Percentiles rank a stretch among this genome's conserved stretches.
These are phyloP conservation scores for Geranium incanum DNA, from an alignment of 441 rosid species.

Conservation along the genomic window DNA sequence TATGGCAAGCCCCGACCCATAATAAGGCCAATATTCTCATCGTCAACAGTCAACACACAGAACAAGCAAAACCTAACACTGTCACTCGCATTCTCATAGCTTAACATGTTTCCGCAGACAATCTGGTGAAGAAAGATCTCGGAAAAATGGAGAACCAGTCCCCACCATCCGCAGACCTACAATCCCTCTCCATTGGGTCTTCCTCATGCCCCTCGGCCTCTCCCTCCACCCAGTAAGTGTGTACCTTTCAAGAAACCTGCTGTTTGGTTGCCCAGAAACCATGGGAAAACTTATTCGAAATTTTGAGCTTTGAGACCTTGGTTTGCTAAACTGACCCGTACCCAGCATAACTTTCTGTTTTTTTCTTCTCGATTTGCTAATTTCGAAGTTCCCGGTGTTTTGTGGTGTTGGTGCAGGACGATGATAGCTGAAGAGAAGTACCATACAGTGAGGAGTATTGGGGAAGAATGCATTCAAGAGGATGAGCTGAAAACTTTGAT, in stretches of 20 bases:
- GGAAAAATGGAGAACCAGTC: conserved; percentile 3
- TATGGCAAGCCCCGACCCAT: no score
- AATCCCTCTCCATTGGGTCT: conserved; percentile 31
- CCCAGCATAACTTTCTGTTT: not conserved
- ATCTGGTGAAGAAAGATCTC: not conserved
- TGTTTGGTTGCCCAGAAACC: not conserved
- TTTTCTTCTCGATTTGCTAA: not conserved
- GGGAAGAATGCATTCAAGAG: conserved; percentile 71
- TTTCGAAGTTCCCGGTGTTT: not conserved
- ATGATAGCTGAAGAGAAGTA: conserved; percentile 53
- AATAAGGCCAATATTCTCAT: no score
- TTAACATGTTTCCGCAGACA: no score
- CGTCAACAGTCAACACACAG: no score
- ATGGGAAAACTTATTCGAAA: not conserved
- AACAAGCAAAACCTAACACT: no score
- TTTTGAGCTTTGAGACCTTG: not conserved
- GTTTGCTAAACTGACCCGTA: not conserved
- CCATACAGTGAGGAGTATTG: conserved; percentile 56
- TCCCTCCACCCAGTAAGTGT: conserved; percentile 24
- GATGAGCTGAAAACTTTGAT: conserved; percentile 69
- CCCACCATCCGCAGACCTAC: conserved; percentile 25
- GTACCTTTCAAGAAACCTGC: not conserved
- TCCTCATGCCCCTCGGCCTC: conserved; percentile 11
- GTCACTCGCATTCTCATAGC: no score
- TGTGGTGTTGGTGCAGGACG: conserved; percentile 24